Percentiles rank a stretch among this genome's conserved stretches.
phyloP scores from a whole-genome alignment of 2,329 filamentous ascomycete genomes.

The Trichoderma sp. region DNA sequence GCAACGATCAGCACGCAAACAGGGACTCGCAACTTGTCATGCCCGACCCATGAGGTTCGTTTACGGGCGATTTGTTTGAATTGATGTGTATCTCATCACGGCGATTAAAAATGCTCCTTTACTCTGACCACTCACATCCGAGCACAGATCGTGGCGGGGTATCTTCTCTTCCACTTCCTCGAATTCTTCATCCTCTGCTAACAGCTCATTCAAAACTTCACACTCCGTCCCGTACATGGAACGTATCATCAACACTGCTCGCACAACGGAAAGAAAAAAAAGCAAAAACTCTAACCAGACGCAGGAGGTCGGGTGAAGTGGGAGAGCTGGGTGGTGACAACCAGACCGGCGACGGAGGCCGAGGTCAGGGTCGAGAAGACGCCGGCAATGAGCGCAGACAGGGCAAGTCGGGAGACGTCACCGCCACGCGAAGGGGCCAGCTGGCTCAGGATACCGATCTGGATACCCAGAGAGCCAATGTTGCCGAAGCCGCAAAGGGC shows the following conservation, averaged over 20 bases:
- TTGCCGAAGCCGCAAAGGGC: constrained; percentile 84
- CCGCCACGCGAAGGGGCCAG: constrained; percentile 73
- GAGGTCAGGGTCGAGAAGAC: constrained; percentile 78
- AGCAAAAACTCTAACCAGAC: constrained; percentile 7
- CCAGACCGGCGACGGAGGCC: constrained; percentile 75
- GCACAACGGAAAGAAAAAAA: not conserved
- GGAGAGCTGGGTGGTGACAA: constrained; percentile 58
- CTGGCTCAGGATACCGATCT: constrained; percentile 85
- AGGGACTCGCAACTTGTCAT: not conserved
- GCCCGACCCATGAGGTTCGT: not conserved
- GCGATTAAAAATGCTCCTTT: constrained; percentile 16
- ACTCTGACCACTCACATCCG: constrained; percentile 21
- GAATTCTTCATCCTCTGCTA: not conserved
- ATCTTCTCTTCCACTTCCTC: constrained; percentile 14
- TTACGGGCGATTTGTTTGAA: constrained; percentile 9
- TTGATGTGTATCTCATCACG: constrained; percentile 16
- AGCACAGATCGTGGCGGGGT: constrained; percentile 22
- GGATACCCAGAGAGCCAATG: constrained; percentile 82
- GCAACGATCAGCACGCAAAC: not conserved
- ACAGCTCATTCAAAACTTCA: not conserved
- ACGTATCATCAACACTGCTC: not conserved
- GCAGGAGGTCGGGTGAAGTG: constrained; percentile 24
- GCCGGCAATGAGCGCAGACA: constrained; percentile 77
- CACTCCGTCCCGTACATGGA: not conserved
- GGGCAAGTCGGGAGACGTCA: constrained; percentile 73